phyloP scores from a whole-genome alignment of 1,284 basidiomycete species.

The Apiotrichum brassicae region DNA sequence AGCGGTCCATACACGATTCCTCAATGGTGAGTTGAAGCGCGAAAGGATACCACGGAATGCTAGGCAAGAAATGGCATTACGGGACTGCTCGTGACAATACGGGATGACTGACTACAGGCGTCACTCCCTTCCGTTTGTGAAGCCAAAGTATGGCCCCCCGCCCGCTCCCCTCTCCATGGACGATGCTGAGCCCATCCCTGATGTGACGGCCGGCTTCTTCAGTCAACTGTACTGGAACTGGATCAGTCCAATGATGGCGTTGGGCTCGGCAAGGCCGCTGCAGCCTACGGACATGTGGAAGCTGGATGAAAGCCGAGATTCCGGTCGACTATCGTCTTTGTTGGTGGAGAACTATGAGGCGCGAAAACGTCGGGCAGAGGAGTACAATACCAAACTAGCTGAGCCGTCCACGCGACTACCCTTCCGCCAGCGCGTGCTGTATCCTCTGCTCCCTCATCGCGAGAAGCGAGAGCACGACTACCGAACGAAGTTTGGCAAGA shows the following conservation, averaged over 20 bases:
- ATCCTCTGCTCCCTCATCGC: slow-evolving; percentile 27
- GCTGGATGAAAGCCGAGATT: slow-evolving; percentile 55
- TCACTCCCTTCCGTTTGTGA: slow-evolving; percentile 44
- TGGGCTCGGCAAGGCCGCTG: slow-evolving; percentile 60
- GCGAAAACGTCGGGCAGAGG: slow-evolving; percentile 56
- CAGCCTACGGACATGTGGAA: slow-evolving; percentile 79
- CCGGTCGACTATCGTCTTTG: slow-evolving; percentile 57
- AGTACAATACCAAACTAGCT: slow-evolving; percentile 63
- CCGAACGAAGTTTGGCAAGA: slow-evolving; percentile 54
- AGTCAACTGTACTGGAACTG: slow-evolving; percentile 59
- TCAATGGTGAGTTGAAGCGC: slow-evolving; percentile 31
- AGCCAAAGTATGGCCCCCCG: slow-evolving; percentile 46
- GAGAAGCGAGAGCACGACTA: slow-evolving; percentile 34
- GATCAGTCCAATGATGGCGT: slow-evolving; percentile 64
- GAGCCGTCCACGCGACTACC: slow-evolving; percentile 34
- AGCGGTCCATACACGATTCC: slow-evolving; percentile 40
- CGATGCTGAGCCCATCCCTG: slow-evolving; percentile 53
- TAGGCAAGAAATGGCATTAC: no score
- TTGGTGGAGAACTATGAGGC: slow-evolving; percentile 63
- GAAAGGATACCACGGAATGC: no score
- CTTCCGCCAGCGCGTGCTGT: slow-evolving; percentile 23
- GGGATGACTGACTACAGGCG: slow-evolving; percentile 27
- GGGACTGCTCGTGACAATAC: not conserved
- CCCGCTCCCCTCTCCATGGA: slow-evolving; percentile 54
- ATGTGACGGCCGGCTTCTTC: slow-evolving; percentile 53